Conservation (phyloP, 495 filamentous ascomycete genomes). For the Oleoguttula mirabilis region DNA sequence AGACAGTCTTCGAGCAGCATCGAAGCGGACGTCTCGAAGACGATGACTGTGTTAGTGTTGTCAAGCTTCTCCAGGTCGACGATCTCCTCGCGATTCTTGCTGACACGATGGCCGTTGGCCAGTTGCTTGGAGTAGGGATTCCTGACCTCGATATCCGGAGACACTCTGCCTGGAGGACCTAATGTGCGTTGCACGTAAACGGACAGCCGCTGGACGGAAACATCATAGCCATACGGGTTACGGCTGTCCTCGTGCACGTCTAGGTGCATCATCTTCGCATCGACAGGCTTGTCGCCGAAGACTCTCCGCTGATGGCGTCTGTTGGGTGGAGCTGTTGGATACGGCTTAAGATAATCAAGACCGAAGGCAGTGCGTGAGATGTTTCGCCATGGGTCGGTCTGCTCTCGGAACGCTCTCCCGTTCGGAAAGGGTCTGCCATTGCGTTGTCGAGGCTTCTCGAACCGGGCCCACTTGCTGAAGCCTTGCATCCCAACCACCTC, state of each 20-base stretch:
- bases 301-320: conserved; percentile 8
- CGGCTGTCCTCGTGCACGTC: conserved; percentile 36
- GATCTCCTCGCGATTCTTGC: not conserved
- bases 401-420: conserved; percentile 39
- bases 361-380: conserved; percentile 40
- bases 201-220: conserved; percentile 33
- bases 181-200: conserved; percentile 28
- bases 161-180: conserved; percentile 19
- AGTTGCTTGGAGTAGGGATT: conserved; percentile 21
- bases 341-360: conserved; percentile 41
- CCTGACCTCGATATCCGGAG: conserved; percentile 22
- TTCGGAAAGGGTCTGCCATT: conserved; percentile 40
- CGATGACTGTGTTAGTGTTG: conserved; percentile 42
- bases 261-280: conserved; percentile 38
- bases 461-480: conserved; percentile 40
- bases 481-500: conserved; percentile 34
- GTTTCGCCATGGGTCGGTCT: conserved; percentile 42
- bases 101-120: not conserved
- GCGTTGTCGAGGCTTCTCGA: conserved; percentile 34
- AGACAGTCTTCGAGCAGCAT: conserved; percentile 38
- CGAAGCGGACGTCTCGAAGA: conserved; percentile 41
- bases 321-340: conserved; percentile 16
- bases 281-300: conserved; percentile 8
- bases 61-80: conserved; percentile 29
- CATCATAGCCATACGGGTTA: conserved; percentile 32